Percentiles rank a stretch among this genome's conserved stretches.
phyloP scores from a whole-genome alignment of 2,329 filamentous ascomycete genomes.

The Diaporthe capsici region DNA sequence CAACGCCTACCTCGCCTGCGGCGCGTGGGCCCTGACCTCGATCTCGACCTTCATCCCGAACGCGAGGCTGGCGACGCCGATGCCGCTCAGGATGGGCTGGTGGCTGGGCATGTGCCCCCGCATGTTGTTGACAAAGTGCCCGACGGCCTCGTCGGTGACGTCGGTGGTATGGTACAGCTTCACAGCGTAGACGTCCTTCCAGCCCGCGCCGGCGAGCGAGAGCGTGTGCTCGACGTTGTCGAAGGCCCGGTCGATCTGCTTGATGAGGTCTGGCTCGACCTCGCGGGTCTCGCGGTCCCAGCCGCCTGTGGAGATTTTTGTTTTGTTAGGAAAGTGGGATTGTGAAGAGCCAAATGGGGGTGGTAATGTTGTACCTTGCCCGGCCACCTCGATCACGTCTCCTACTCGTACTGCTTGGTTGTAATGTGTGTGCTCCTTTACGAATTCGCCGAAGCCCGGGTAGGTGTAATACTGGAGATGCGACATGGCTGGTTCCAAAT shows the following conservation, averaged over 20 bases:
- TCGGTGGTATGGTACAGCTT: conserved; percentile 20
- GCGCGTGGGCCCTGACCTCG: conserved; percentile 13
- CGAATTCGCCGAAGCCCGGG: conserved; percentile 13
- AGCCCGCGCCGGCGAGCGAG: neutral
- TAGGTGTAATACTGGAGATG: conserved; percentile 21
- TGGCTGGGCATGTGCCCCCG: neutral
- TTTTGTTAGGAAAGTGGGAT: too few relatives aligned
- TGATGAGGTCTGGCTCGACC: neutral
- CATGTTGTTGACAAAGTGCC: conserved; percentile 19
- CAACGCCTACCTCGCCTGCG: neutral
- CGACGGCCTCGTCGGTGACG: neutral
- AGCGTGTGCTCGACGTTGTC: conserved; percentile 22
- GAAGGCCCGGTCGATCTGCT: conserved; percentile 16
- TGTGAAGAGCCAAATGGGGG: neutral
- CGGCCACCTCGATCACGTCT: neutral
- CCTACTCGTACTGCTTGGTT: conserved; percentile 24
- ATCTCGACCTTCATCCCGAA: conserved; percentile 27
- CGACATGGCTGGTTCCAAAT: neutral
- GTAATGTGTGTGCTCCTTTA: conserved; percentile 17
- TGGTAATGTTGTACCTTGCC: neutral
- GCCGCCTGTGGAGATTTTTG: neutral
- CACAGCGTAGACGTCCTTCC: conserved; percentile 16
- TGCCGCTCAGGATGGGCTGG: conserved; percentile 10
- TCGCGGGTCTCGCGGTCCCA: conserved; percentile 16
- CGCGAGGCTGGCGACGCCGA: neutral